Evolutionary conservation across 495 filamentous ascomycete genomes (phyloP).

Genomic region (Glonium stellatum): DNA sequence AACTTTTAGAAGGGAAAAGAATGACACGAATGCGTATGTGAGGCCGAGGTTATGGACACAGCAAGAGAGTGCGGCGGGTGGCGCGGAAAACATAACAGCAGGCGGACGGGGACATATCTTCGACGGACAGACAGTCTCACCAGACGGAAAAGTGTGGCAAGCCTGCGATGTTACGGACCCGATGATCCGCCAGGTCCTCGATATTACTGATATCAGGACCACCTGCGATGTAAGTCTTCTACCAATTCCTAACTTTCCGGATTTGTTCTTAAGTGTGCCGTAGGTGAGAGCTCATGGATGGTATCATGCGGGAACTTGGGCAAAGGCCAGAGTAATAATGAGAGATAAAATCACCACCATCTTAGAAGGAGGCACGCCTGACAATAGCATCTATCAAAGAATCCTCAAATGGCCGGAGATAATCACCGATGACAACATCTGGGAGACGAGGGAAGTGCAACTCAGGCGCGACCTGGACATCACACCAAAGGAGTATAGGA

Average conservation of each 20-base stretch:
- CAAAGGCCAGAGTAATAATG: constrained; percentile 79
- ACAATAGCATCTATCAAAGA: constrained; percentile 41
- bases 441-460: not conserved
- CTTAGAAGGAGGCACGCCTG: constrained; percentile 35
- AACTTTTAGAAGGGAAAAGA: constrained; percentile 27
- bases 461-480: not conserved
- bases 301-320: constrained; percentile 69
- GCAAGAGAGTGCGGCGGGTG: not conserved
- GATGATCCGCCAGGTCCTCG: constrained; percentile 49
- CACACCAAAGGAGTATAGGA: not conserved
- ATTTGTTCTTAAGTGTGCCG: constrained; percentile 24
- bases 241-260: not conserved
- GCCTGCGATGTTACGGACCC: constrained; percentile 86
- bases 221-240: constrained; percentile 40
- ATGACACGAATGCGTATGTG: not conserved
- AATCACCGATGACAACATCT: not conserved
- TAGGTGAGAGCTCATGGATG: constrained; percentile 58
- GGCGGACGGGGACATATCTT: constrained; percentile 59
- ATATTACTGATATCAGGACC: constrained; percentile 39
- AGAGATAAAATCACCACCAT: constrained; percentile 62
- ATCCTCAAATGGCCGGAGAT: not conserved
- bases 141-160: constrained; percentile 85
- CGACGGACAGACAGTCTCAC: constrained; percentile 58
- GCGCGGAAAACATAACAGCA: no score
- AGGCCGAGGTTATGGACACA: no score